phyloP scores from a whole-genome alignment of 2,329 filamentous ascomycete genomes.

The Arthrocladium fulminans region DNA sequence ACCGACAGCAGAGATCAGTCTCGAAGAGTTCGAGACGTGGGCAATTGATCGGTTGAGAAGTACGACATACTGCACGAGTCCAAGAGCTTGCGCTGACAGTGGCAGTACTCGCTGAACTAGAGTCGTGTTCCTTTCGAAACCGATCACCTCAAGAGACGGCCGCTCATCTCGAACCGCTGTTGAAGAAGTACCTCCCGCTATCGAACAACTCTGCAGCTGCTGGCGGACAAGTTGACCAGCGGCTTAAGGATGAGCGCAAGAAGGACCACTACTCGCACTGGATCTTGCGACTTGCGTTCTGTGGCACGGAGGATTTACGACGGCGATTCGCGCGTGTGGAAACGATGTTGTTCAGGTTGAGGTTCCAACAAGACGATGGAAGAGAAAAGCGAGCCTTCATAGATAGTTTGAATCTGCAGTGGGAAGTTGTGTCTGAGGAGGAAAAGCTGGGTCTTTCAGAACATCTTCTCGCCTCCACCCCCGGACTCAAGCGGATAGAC shows the following conservation, averaged over 20 bases:
- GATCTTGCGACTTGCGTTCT: conserved; percentile 86
- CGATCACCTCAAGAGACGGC: conserved; percentile 72
- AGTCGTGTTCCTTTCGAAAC: conserved; percentile 93
- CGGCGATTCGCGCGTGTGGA: conserved; percentile 79
- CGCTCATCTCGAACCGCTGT: conserved; percentile 71
- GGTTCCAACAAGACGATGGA: conserved; percentile 67
- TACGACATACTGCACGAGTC: conserved; percentile 31
- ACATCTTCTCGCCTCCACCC: conserved; percentile 52
- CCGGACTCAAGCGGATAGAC: conserved; percentile 46
- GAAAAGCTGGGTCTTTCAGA: conserved; percentile 62
- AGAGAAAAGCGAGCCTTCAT: conserved; percentile 70
- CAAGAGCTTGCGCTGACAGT: conserved; percentile 10
- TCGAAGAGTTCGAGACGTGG: conserved; percentile 98
- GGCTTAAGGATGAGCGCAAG: conserved; percentile 63
- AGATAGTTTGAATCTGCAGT: conserved; percentile 66
- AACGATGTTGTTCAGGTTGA: conserved; percentile 76
- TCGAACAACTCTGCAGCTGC: conserved; percentile 61
- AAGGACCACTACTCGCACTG: conserved; percentile 98
- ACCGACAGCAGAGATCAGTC: conserved; percentile 85
- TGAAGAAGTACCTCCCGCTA: conserved; percentile 79
- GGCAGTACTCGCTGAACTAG: conserved; percentile 46
- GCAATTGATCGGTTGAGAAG: conserved; percentile 83
- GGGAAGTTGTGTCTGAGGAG: conserved; percentile 70
- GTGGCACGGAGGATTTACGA: conserved; percentile 80
- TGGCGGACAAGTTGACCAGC: conserved; percentile 40